A percentile compares a stretch with the other conserved stretches of the same genome.
Conservation (phyloP, 768 basidiomycete species). For the Cyclocybe cylindracea region DNA sequence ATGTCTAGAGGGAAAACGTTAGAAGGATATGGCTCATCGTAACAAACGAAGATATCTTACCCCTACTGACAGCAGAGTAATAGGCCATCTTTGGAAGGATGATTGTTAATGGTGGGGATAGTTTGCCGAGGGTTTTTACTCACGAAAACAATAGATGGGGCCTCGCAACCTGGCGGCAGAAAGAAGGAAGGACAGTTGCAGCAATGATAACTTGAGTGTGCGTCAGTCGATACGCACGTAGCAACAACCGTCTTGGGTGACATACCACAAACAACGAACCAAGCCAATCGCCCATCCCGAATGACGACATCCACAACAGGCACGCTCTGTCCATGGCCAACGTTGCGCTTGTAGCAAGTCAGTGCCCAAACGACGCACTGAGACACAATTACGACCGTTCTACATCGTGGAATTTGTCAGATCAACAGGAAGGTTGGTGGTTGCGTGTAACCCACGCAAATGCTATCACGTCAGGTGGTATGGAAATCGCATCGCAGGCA, state of each 20-base stretch:
- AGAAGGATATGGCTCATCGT: neutral
- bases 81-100: conserved; percentile 9
- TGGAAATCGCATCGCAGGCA: neutral
- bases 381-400: neutral
- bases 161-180: neutral
- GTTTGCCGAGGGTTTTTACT: neutral
- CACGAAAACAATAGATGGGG: conserved; percentile 11
- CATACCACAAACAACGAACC: conserved; percentile 3
- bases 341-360: neutral
- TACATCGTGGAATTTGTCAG: neutral
- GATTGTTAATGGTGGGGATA: neutral
- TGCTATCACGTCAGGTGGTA: conserved; percentile 1
- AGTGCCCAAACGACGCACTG: conserved; percentile 3
- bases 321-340: neutral
- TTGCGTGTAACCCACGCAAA: neutral
- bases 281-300: conserved; percentile 6
- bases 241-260: neutral
- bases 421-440: neutral
- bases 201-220: neutral
- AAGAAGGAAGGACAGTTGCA: neutral
- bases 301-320: neutral
- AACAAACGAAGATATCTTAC: conserved; percentile 1
- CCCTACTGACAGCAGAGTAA: conserved; percentile 8
- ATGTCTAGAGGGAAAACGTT: neutral
- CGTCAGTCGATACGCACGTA: neutral